These are phyloP conservation scores for Colletotrichum lindemuthianum DNA, from an alignment of 2,329 filamentous ascomycete genomes.

Conservation along the genomic window DNA sequence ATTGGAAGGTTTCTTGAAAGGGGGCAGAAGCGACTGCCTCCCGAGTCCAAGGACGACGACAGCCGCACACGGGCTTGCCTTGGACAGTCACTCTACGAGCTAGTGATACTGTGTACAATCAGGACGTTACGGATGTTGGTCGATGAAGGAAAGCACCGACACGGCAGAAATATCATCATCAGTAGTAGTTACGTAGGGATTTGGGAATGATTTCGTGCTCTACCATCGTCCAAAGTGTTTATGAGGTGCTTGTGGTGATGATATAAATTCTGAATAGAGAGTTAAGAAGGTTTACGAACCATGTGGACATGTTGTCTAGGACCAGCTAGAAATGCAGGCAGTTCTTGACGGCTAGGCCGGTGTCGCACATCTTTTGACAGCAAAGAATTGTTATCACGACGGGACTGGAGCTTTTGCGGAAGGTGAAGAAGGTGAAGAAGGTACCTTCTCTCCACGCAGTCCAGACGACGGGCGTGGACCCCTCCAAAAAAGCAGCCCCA, in stretches of 20 bases:
- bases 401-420: no score
- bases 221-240: background rate
- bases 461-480: background rate
- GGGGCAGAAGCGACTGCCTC: slow-evolving; percentile 1
- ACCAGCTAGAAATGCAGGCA: no score
- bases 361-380: no score
- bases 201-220: slow-evolving; percentile 18
- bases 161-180: slow-evolving; percentile 16
- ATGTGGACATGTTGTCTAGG: no score
- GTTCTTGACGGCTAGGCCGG: no score
- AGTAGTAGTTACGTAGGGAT: slow-evolving; percentile 14
- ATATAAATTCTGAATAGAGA: background rate
- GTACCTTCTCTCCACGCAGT: background rate
- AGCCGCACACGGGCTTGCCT: slow-evolving; percentile 5
- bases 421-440: background rate
- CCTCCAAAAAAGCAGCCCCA: slow-evolving; percentile 27
- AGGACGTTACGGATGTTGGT: slow-evolving; percentile 24
- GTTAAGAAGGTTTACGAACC: no score
- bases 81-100: slow-evolving; percentile 18
- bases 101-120: slow-evolving; percentile 29
- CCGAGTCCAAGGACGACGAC: slow-evolving; percentile 1
- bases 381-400: no score
- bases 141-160: slow-evolving; percentile 24
- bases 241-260: background rate
- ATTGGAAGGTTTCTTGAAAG: slow-evolving; percentile 19